Conservation (phyloP, 164 flowering plant species). For the Vitis rupestris region DNA sequence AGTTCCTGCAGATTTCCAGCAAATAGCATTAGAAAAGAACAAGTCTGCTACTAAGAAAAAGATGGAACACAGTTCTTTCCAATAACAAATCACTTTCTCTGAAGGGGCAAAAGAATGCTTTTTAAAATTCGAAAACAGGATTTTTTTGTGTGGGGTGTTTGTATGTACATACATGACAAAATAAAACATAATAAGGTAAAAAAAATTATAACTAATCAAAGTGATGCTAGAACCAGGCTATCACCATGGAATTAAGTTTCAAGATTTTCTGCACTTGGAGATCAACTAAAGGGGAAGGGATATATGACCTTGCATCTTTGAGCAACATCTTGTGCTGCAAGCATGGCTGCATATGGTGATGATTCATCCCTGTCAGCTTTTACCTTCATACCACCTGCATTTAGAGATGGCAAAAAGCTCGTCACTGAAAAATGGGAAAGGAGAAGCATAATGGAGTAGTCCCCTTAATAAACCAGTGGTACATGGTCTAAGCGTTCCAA, state of each 20-base stretch:
- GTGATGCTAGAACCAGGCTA: not conserved
- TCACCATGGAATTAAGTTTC: too few species aligned
- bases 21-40: not conserved
- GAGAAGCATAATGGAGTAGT: too few species aligned
- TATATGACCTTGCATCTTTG: conserved; percentile 60
- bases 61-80: too few species aligned
- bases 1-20: conserved; percentile 42
- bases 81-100: too few species aligned
- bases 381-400: conserved; percentile 71
- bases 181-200: not conserved
- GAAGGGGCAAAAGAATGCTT: too few species aligned
- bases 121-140: too few species aligned
- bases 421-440: too few species aligned
- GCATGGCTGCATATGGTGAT: conserved; percentile 80
- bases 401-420: too few species aligned
- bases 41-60: not conserved
- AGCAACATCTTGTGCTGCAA: conserved; percentile 76
- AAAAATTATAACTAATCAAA: not conserved
- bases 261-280: not conserved
- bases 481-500: too few species aligned
- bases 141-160: too few species aligned
- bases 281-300: not conserved
- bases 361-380: conserved; percentile 77
- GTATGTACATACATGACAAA: too few species aligned
- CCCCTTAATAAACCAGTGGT: too few species aligned